Conservation (phyloP, 2,329 filamentous ascomycete genomes). For the Trichoderma koningii region DNA sequence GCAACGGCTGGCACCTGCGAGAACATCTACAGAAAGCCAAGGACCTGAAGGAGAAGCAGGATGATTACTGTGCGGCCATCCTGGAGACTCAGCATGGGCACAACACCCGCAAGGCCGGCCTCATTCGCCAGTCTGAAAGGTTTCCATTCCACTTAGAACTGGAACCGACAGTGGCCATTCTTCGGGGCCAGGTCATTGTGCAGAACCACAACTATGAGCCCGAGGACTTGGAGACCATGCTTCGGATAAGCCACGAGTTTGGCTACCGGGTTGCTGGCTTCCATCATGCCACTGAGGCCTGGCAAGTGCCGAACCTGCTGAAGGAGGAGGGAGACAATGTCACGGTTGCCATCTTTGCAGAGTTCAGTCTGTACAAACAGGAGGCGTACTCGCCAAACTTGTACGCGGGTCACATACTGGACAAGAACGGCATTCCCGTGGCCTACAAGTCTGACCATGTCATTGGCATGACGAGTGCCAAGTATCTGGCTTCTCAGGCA, state of each 20-base stretch:
- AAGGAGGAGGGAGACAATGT: conserved; percentile 42
- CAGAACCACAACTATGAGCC: conserved; percentile 50
- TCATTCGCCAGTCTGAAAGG: conserved; percentile 14
- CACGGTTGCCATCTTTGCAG: conserved; percentile 48
- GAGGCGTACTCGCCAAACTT: conserved; percentile 47
- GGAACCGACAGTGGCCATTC: conserved; percentile 44
- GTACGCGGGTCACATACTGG: conserved; percentile 44
- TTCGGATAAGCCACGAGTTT: conserved; percentile 47
- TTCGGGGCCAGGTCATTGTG: conserved; percentile 45
- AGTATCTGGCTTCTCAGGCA: conserved; percentile 47
- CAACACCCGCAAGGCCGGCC: conserved; percentile 3
- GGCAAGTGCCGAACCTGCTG: conserved; percentile 26
- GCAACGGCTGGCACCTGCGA: conserved; percentile 44
- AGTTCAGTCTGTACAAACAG: conserved; percentile 46
- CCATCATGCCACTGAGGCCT: conserved; percentile 25
- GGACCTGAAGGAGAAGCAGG: conserved; percentile 27
- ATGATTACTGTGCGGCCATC: conserved; percentile 25
- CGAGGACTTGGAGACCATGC: conserved; percentile 48
- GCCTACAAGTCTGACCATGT: conserved; percentile 47
- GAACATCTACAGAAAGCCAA: conserved; percentile 36
- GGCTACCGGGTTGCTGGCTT: conserved; percentile 41
- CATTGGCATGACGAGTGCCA: conserved; percentile 41
- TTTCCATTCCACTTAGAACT: conserved; percentile 43
- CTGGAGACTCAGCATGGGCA: not conserved
- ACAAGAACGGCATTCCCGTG: conserved; percentile 44